These are phyloP conservation scores for Fagus sylvatica DNA, from an alignment of 306 rosid genomes.

Conservation along the genomic window DNA sequence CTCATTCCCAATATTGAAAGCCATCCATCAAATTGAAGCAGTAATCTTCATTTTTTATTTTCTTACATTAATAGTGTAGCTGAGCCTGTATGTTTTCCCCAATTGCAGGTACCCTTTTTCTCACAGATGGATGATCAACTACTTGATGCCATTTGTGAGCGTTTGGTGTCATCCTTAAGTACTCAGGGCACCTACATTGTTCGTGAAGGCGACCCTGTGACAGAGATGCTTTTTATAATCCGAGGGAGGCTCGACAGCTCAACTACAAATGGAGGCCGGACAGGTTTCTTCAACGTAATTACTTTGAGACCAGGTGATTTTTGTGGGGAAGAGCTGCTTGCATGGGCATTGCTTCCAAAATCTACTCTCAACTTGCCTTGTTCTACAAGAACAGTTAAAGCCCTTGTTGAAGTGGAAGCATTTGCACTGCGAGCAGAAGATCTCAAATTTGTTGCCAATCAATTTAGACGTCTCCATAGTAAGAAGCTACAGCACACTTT, in stretches of 20 bases:
- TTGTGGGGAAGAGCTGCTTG: constrained; percentile 91
- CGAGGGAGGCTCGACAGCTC: constrained; percentile 93
- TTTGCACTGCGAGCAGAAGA: constrained; percentile 89
- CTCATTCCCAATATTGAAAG: background rate
- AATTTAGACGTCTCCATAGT: constrained; percentile 84
- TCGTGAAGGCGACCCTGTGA: constrained; percentile 91
- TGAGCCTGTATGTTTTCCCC: constrained; percentile 14
- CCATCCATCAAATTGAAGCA: constrained; percentile 3
- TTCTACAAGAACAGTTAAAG: constrained; percentile 86
- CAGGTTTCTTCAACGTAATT: constrained; percentile 83
- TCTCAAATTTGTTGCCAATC: constrained; percentile 92
- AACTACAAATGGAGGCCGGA: constrained; percentile 88
- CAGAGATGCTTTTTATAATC: constrained; percentile 87
- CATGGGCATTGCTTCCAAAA: constrained; percentile 96
- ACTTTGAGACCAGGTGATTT: constrained; percentile 82
- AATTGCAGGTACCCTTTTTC: constrained; percentile 83
- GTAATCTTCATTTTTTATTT: background rate
- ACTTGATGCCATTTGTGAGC: constrained; percentile 87
- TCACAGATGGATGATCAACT: constrained; percentile 88
- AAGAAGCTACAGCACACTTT: constrained; percentile 90
- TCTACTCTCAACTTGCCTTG: constrained; percentile 76
- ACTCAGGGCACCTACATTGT: constrained; percentile 79
- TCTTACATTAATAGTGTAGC: background rate
- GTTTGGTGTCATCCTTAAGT: constrained; percentile 71
- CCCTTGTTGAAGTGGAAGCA: constrained; percentile 85